phyloP scores from a whole-genome alignment of 257 asterid genomes.

The Paraleonurus japonicus region DNA sequence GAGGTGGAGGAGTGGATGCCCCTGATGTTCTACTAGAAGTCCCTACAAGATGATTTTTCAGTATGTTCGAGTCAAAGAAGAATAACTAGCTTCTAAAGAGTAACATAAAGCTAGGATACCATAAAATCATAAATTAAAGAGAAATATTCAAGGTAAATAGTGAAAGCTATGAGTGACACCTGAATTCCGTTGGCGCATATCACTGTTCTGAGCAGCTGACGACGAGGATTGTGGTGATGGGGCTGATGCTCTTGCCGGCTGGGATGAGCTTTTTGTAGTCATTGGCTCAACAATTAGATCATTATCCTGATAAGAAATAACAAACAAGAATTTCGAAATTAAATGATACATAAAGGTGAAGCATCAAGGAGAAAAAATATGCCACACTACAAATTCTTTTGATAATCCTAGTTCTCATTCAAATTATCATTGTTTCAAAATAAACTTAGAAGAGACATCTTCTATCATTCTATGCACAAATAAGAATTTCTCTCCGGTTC shows the following conservation, averaged over 20 bases:
- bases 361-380: not conserved
- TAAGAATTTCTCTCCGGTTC: too few relatives aligned
- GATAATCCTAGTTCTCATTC: not conserved
- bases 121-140: not conserved
- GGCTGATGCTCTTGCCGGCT: constrained; percentile 50
- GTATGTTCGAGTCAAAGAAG: constrained; percentile 9
- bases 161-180: constrained; percentile 35
- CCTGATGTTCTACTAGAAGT: constrained; percentile 66
- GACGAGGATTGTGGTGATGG: constrained; percentile 51
- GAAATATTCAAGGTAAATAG: constrained; percentile 1
- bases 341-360: not conserved
- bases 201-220: constrained; percentile 45
- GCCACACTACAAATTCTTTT: too few relatives aligned
- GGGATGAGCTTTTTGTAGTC: constrained; percentile 53
- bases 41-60: constrained; percentile 39
- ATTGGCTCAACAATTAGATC: constrained; percentile 83
- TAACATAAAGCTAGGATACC: not conserved
- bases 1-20: constrained; percentile 48
- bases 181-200: constrained; percentile 48
- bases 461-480: not conserved
- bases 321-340: not conserved
- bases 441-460: not conserved
- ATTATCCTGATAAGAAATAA: constrained; percentile 49
- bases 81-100: constrained; percentile 10
- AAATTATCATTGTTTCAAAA: not conserved